Evolutionary conservation across 2,329 filamentous ascomycete species (phyloP), one percentile per base, ranked within the genome.

Genomic region (Aspergillus eucalypticola): DNA sequence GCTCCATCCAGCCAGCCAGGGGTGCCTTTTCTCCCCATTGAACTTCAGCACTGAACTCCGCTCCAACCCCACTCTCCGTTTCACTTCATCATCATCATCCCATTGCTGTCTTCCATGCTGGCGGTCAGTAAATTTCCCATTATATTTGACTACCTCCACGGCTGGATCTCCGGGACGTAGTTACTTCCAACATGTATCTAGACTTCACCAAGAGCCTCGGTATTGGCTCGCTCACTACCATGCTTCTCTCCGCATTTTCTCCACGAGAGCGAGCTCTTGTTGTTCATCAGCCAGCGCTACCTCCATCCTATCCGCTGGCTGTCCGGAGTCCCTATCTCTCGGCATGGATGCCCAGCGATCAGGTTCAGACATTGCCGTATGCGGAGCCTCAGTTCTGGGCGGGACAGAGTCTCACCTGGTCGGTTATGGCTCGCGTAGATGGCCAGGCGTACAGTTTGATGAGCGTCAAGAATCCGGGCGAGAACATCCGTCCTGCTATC

Each of bases 311-410:
- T 64, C 78, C 78, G 2, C 62, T 80, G 49, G 78, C 78, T 8
- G 78, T 80, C 15, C 73, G 75, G 39, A 79, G 75, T 60, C 77
- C 77, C 38, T 80, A 79, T 61, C 69, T 79, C 15, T 79, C 76
- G 53, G 67, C 74, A 66, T 81, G 79, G 79, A 73, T 81, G 62
- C 78, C 78, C 13, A 75, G 77, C 46, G 71, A 75, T 58, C 70
- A 73, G 50, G 70, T 75, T 7, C 62, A 73, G 35, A 67, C 70
- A 17, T 60, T 81, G 29, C 76, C 78, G 3, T 73, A 70, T 15
- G 69, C 76, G 1, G 67, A 73, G 32, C 72, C 79, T 5, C 74
- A 80, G 59, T 81, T 81, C 63, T 81, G 78, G 78, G 70, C 70
- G 3, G 78, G 78, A 3, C 72, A 78, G 59, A 69, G 73, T 21